These are phyloP conservation scores for Aspergillus nanangensis DNA, from an alignment of 495 filamentous ascomycete species.

Conservation along the genomic window DNA sequence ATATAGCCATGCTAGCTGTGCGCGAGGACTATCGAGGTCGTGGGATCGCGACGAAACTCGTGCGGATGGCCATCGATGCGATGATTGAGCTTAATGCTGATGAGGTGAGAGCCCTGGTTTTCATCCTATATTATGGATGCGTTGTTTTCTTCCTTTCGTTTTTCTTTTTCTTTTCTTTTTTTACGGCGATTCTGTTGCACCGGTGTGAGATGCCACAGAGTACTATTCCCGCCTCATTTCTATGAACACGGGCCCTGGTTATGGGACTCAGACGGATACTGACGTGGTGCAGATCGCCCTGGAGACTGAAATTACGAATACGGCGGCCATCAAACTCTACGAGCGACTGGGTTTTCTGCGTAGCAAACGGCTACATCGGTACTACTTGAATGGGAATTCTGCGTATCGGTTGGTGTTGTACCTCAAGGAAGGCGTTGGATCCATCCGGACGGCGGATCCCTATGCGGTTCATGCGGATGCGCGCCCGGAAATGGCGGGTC, in stretches of 20 bases:
- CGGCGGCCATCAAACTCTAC: conserved; percentile 87
- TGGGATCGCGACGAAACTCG: conserved; percentile 88
- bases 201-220: not conserved
- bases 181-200: not conserved
- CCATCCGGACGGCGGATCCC: conserved; percentile 23
- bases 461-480: conserved; percentile 32
- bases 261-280: too few species aligned
- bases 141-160: conserved; percentile 4
- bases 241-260: not conserved
- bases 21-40: conserved; percentile 69
- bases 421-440: conserved; percentile 59
- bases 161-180: conserved; percentile 9
- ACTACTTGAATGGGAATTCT: conserved; percentile 95
- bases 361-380: conserved; percentile 90
- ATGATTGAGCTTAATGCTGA: conserved; percentile 84
- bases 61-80: conserved; percentile 84
- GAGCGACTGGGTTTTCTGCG: conserved; percentile 88
- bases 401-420: conserved; percentile 86
- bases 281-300: conserved; percentile 62
- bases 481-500: conserved; percentile 4
- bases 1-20: conserved; percentile 98
- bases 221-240: not conserved
- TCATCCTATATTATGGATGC: too few species aligned
- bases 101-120: conserved; percentile 51
- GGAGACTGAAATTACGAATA: conserved; percentile 95